Evolutionary conservation across 2,329 filamentous ascomycete species (phyloP), one percentile per base, ranked within the genome.

Genomic region (Trichothecium roseum): DNA sequence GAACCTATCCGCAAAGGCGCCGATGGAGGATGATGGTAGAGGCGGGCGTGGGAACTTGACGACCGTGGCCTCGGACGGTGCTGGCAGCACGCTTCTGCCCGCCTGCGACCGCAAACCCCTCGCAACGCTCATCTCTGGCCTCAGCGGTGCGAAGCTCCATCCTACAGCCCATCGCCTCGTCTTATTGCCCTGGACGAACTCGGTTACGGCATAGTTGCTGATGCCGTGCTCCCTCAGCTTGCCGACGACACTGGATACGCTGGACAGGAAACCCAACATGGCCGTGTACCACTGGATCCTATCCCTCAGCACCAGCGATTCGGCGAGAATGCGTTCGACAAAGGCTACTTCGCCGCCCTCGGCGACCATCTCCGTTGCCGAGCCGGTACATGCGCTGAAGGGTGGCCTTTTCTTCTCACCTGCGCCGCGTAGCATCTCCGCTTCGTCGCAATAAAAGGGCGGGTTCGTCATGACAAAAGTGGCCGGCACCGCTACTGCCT

Each of bases 401-500:
- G 88, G 82, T 0, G 77, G 77, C 0, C 69, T 67, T 3, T 68
- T 59, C 55, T 95, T 94, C 27, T 68, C 57, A 13, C 64, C 55
- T 0, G 84, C 81, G 2, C 80, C 81, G 4, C 64, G 59, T 3
- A 69, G 45, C 57, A 95, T 73, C 34, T 93, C 86, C 5, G 68
- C 58, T 3, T 71, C 61, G 0, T 84, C 87, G n/a, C 67, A 57
- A 62, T 95, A 96, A 60, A 98, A 98, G 0, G 91, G 91, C 0
- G 91, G 91, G 46, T 98, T 98, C 43, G 82, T 89, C 78, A 96
- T 93, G 39, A 75, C 78, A 53, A 96, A 95, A 52, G 89, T 80
- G 30, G 94, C 65, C 14, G 28, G 27, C 10, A 28, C 12, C 22
- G 28, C 20, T 24, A 10, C 20, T 24, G 20, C 6, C 20, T 42